These are phyloP conservation scores for Forsythia viridissima DNA, from an alignment of 257 asterid genomes.

Conservation along the genomic window DNA sequence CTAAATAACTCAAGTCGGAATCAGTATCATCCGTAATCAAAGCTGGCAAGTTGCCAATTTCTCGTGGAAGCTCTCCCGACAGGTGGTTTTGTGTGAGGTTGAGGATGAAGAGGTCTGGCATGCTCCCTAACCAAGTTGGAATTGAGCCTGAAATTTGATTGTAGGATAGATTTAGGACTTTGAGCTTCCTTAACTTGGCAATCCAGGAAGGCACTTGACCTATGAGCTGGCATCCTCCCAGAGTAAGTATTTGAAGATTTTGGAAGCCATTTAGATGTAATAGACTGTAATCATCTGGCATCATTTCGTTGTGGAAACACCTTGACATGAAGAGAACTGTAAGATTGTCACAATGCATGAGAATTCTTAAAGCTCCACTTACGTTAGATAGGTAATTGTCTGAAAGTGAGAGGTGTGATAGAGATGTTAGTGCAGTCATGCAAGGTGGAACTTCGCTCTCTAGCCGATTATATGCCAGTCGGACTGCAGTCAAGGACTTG, in stretches of 20 bases:
- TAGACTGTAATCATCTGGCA: conserved; percentile 36
- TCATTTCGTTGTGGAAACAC: conserved; percentile 40
- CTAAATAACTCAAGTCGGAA: conserved; percentile 40
- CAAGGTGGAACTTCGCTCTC: conserved; percentile 51
- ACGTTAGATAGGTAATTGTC: conserved; percentile 42
- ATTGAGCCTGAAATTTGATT: conserved; percentile 46
- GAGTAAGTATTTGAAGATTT: conserved; percentile 46
- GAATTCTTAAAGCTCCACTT: conserved; percentile 37
- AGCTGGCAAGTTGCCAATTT: conserved; percentile 25
- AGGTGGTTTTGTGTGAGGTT: conserved; percentile 45
- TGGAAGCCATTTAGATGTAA: conserved; percentile 27
- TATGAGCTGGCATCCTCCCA: conserved; percentile 43
- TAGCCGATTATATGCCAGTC: conserved; percentile 43
- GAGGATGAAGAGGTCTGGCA: conserved; percentile 46
- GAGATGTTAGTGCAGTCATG: conserved; percentile 34
- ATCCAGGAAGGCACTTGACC: conserved; percentile 52
- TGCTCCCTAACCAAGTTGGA: conserved; percentile 48
- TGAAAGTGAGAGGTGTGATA: conserved; percentile 41
- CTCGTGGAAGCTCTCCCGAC: conserved; percentile 38
- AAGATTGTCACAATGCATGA: conserved; percentile 39
- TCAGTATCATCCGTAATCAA: conserved; percentile 38
- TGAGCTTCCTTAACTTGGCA: conserved; percentile 36
- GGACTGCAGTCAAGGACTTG: conserved; percentile 39
- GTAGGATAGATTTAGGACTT: conserved; percentile 46
- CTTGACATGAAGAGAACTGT: conserved; percentile 53